Base-by-base conservation (phyloP, 2,329 filamentous ascomycete species). In the Aspergillus proliferans region DNA sequence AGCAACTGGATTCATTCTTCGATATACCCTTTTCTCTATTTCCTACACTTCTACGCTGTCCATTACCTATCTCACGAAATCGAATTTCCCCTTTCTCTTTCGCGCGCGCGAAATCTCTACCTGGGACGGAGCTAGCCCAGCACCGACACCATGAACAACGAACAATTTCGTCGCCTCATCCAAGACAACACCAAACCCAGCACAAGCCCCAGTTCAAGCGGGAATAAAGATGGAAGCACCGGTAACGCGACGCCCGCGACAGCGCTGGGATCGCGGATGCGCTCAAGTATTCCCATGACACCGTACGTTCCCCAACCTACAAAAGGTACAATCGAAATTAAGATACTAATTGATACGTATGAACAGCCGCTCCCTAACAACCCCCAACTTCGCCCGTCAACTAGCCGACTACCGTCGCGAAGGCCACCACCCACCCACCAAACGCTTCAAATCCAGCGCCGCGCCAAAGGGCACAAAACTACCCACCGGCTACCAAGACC, bases 221-320 rank as follows among this genome's bases (percentile, higher is more conserved):
- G 40, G 4, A 26, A 34, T 10, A 15, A 40, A 10, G 58, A 59
- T 58, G 63, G 62, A 43, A 62, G 53, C 51, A 69, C 58, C 49
- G 67, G 52, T 70, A 69, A 64, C 68, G 61, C 79, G 75, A 77
- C 73, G 54, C 64, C 73, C 44, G 75, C 24, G 24, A 77, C 43
- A 71, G 73, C 44, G 71, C 76, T 95, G 49, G 90, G 90, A 19
- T 93, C 88, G 50, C 81, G 86, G 61, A 83, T 87, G 70, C 83
- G 83, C 57, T 81, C 87, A 30, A 92, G 82, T 68, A 92, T 95
- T 53, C 89, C 89, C 49, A 96, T 96, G 92, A 96, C 92, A 43
- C 92, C 92, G 85, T 90, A 78, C 61, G 84, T 34, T 36, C 8
- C 47, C 21, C 51, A 48, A 56, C 34, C 26, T 53, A 53, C 40